phyloP scores from a whole-genome alignment of 371 early-diverging fungal genomes.

The Saksenaea oblongispora region DNA sequence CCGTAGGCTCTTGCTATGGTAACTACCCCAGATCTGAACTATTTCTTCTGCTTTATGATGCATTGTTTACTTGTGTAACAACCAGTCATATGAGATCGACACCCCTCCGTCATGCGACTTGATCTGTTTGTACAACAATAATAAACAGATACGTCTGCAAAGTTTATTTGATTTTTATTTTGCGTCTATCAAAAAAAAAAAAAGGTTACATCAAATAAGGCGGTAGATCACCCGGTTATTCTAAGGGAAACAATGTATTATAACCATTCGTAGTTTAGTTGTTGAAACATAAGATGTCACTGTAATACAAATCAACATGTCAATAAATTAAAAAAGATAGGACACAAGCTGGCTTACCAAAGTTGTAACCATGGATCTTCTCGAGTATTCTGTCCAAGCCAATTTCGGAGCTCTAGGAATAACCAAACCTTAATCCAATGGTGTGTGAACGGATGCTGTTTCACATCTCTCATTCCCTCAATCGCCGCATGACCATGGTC shows the following conservation, averaged over 20 bases:
- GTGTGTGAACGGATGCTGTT: constrained; percentile 42
- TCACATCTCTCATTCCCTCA: constrained; percentile 54
- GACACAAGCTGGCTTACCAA: constrained; percentile 28
- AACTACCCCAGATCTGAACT: too few relatives aligned
- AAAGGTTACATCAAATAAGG: not conserved
- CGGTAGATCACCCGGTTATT: not conserved
- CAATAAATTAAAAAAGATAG: not conserved
- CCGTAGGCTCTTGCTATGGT: too few relatives aligned
- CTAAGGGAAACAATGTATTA: not conserved
- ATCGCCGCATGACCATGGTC: constrained; percentile 58
- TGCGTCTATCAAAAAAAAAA: not conserved
- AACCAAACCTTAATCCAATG: constrained; percentile 80
- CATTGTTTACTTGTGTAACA: not conserved
- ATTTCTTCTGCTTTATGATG: not conserved
- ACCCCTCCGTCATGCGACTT: not conserved
- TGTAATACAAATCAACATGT: not conserved
- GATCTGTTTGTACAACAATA: not conserved
- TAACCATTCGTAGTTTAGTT: not conserved
- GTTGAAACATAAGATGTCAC: constrained; percentile 5
- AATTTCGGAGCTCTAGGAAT: constrained; percentile 74
- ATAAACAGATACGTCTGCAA: not conserved
- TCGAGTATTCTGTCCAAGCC: constrained; percentile 47
- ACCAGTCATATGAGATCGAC: not conserved
- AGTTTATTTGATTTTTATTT: not conserved
- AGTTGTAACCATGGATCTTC: constrained; percentile 50